Percentiles rank a stretch among this genome's conserved stretches.
These are phyloP conservation scores for Poa pratensis DNA, from an alignment of 176 grass and related monocot genomes.

Conservation along the genomic window DNA sequence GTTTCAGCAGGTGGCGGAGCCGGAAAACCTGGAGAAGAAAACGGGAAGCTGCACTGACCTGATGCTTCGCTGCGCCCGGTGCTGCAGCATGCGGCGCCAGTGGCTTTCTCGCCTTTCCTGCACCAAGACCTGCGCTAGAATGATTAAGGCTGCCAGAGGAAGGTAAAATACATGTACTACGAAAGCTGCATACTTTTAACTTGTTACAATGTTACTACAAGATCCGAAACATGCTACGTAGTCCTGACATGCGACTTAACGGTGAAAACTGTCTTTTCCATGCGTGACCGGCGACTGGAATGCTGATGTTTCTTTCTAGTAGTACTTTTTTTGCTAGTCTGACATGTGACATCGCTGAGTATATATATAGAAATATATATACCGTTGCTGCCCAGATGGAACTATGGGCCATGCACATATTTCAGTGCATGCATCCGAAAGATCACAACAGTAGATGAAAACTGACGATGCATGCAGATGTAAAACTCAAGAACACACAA, in stretches of 20 bases:
- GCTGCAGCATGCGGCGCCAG: slow-evolving; percentile 18
- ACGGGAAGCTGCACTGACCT: slow-evolving; percentile 39
- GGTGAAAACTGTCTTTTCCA: neutral
- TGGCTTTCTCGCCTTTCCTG: slow-evolving; percentile 42
- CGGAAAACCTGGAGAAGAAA: neutral
- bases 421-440: slow-evolving; percentile 26
- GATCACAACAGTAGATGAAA: neutral
- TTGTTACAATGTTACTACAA: neutral
- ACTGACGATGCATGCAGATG: slow-evolving; percentile 8
- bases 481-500: slow-evolving; percentile 34
- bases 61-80: slow-evolving; percentile 18
- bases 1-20: neutral
- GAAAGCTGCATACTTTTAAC: slow-evolving; percentile 13
- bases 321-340: neutral
- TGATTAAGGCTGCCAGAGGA: slow-evolving; percentile 24
- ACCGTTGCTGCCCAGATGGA: slow-evolving; percentile 1
- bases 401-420: slow-evolving; percentile 20
- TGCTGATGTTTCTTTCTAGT: neutral
- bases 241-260: neutral
- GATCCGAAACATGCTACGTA: neutral
- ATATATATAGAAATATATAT: neutral
- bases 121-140: slow-evolving; percentile 41
- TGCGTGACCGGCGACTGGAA: slow-evolving; percentile 15
- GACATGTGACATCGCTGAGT: slow-evolving; percentile 11
- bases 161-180: slow-evolving; percentile 17